phyloP scores from a whole-genome alignment of 2,329 filamentous ascomycete species.

The Cladosporium sphaerospermum region DNA sequence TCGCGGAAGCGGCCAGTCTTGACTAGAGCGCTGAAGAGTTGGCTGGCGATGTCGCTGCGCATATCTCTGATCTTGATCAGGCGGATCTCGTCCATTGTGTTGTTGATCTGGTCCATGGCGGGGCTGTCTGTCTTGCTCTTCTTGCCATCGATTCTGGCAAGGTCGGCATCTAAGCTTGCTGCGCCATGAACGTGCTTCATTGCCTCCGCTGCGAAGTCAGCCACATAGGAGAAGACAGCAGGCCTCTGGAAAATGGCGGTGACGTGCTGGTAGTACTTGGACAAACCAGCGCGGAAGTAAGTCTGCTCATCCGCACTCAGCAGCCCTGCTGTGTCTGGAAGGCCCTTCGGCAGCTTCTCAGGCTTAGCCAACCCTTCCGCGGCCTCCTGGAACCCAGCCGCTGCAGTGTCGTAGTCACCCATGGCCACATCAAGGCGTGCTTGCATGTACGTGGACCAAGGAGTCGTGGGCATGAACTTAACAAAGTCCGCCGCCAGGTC shows the following conservation, averaged over 20 bases:
- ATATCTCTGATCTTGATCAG: conserved; percentile 30
- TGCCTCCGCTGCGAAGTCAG: conserved; percentile 68
- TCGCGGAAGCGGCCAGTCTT: conserved; percentile 73
- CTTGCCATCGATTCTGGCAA: conserved; percentile 21
- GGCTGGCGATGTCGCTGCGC: conserved; percentile 67
- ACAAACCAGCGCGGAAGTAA: conserved; percentile 63
- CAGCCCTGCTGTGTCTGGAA: conserved; percentile 50
- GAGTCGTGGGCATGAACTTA: conserved; percentile 53
- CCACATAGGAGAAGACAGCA: conserved; percentile 70
- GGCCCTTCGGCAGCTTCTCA: neutral
- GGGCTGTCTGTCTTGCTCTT: conserved; percentile 27
- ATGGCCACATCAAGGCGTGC: conserved; percentile 70
- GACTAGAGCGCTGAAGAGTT: conserved; percentile 76
- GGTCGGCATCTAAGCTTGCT: conserved; percentile 8
- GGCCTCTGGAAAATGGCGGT: conserved; percentile 73
- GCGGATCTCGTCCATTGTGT: conserved; percentile 29
- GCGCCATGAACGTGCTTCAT: conserved; percentile 9
- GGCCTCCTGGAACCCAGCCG: conserved; percentile 72
- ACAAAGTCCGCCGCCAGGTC: conserved; percentile 58
- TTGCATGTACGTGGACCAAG: conserved; percentile 70
- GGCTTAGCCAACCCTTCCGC: conserved; percentile 30
- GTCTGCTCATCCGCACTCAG: conserved; percentile 69
- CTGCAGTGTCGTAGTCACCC: conserved; percentile 67
- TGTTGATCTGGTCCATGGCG: conserved; percentile 20
- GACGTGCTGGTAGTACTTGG: conserved; percentile 82